Conservation (phyloP, 352 stramenopile genomes). For the Globisporangium nunn region DNA sequence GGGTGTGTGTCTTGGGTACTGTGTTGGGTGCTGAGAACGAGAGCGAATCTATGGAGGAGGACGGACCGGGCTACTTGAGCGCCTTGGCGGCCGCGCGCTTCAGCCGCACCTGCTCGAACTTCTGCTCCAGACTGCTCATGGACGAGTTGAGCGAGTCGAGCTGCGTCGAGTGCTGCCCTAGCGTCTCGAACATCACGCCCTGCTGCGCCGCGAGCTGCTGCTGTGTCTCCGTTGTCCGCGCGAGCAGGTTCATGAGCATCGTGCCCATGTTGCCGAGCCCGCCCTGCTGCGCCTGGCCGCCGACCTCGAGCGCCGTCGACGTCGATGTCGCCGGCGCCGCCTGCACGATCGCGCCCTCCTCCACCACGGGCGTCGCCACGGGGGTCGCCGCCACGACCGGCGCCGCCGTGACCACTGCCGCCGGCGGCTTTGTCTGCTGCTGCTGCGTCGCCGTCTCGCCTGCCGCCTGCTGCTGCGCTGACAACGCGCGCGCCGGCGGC, state of each 20-base stretch:
- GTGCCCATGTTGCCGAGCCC: slow-evolving; percentile 80
- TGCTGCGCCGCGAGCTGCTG: slow-evolving; percentile 81
- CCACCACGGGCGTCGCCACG: slow-evolving; percentile 12
- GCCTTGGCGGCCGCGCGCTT: slow-evolving; percentile 23
- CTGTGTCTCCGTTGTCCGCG: slow-evolving; percentile 78
- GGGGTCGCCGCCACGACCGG: slow-evolving; percentile 16
- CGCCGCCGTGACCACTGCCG: not conserved
- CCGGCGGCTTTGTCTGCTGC: slow-evolving; percentile 24
- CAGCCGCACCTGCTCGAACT: slow-evolving; percentile 73
- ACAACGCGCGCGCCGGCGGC: slow-evolving; percentile 15
- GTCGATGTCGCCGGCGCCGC: slow-evolving; percentile 36
- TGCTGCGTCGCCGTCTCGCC: slow-evolving; percentile 55
- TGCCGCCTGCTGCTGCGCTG: slow-evolving; percentile 33
- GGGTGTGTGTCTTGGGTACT: not conserved
- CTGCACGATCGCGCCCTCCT: slow-evolving; percentile 38
- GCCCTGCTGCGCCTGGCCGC: slow-evolving; percentile 39
- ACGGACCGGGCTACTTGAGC: slow-evolving; percentile 4
- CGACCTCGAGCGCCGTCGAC: slow-evolving; percentile 60
- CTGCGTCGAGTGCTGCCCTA: slow-evolving; percentile 77
- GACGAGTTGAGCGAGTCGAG: slow-evolving; percentile 67
- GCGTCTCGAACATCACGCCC: slow-evolving; percentile 83
- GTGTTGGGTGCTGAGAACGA: not conserved
- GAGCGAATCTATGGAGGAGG: not conserved
- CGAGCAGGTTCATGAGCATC: slow-evolving; percentile 86
- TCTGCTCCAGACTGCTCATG: slow-evolving; percentile 69